Evolutionary conservation across 2,329 filamentous ascomycete species (phyloP).

Genomic region (Fusarium tricinctum): DNA sequence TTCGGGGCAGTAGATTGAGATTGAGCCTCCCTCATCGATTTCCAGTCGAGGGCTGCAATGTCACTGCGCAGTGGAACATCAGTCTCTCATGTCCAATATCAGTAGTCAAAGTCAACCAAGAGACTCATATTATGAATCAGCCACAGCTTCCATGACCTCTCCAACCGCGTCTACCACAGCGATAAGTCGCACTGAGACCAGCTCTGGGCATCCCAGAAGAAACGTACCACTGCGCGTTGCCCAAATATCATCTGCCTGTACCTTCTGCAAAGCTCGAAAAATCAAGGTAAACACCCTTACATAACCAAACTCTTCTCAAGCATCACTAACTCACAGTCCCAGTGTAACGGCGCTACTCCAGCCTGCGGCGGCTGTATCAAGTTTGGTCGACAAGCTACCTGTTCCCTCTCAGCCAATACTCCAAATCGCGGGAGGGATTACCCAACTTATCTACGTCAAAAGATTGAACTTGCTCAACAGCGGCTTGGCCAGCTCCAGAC

Average conservation of each 20-base stretch:
- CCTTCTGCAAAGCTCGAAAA: constrained; percentile 18
- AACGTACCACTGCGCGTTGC: constrained; percentile 12
- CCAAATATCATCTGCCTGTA: constrained; percentile 13
- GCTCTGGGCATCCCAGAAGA: neutral
- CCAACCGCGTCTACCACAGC: neutral
- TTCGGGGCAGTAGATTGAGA: no score
- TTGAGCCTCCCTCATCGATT: no score
- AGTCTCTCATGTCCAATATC: no score
- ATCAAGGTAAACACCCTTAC: neutral
- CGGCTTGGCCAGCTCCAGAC: neutral
- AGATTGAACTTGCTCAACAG: constrained; percentile 6
- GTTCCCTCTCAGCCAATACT: neutral
- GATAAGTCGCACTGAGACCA: neutral
- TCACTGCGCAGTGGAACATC: no score
- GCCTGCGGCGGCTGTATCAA: constrained; percentile 12
- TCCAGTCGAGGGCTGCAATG: no score
- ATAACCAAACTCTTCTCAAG: fast-evolving
- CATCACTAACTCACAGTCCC: fast-evolving
- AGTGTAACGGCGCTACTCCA: constrained; percentile 16
- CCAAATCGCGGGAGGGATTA: constrained; percentile 11
- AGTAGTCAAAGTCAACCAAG: no score
- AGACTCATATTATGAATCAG: no score
- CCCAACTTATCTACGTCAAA: constrained; percentile 4
- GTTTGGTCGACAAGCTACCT: neutral
- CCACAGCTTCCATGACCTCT: no score